These are phyloP conservation scores for Arthrinium puccinioides DNA, from an alignment of 2,329 filamentous ascomycete species.

Conservation along the genomic window DNA sequence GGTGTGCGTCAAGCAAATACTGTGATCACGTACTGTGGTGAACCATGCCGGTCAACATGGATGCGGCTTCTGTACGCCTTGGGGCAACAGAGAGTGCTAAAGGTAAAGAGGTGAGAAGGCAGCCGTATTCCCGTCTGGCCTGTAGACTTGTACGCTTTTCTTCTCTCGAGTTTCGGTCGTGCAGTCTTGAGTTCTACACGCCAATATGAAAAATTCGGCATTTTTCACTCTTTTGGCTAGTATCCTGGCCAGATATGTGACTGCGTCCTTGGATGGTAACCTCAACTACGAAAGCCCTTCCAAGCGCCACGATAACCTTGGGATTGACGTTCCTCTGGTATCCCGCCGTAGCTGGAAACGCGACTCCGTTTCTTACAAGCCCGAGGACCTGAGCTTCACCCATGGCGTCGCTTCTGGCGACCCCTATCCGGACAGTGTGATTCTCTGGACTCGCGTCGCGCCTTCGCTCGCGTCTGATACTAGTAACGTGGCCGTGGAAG, in stretches of 20 bases:
- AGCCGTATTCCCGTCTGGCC: too few species aligned
- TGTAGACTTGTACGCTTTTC: too few species aligned
- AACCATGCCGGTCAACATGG: too few species aligned
- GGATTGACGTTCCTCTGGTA: conserved; percentile 57
- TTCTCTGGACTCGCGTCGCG: conserved; percentile 41
- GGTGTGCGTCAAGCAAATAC: too few species aligned
- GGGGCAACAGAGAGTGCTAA: too few species aligned
- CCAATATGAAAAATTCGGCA: not conserved
- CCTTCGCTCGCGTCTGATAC: conserved; percentile 36
- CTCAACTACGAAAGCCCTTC: conserved; percentile 64
- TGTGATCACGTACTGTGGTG: too few species aligned
- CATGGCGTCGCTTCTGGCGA: conserved; percentile 51
- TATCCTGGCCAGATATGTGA: not conserved
- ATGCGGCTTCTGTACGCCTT: too few species aligned
- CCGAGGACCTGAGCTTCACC: conserved; percentile 51
- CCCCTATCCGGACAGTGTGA: conserved; percentile 51
- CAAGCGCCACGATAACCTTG: conserved; percentile 53
- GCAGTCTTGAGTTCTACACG: not conserved
- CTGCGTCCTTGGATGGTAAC: conserved; percentile 33
- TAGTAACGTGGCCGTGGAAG: conserved; percentile 35
- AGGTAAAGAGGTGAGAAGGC: too few species aligned
- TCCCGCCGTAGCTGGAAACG: conserved; percentile 42
- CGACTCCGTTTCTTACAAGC: conserved; percentile 32
- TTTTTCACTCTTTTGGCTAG: not conserved
- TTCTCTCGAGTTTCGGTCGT: too few species aligned